Base-by-base conservation (phyloP, 2,329 filamentous ascomycete genomes). In the Penicillium sp. region DNA sequence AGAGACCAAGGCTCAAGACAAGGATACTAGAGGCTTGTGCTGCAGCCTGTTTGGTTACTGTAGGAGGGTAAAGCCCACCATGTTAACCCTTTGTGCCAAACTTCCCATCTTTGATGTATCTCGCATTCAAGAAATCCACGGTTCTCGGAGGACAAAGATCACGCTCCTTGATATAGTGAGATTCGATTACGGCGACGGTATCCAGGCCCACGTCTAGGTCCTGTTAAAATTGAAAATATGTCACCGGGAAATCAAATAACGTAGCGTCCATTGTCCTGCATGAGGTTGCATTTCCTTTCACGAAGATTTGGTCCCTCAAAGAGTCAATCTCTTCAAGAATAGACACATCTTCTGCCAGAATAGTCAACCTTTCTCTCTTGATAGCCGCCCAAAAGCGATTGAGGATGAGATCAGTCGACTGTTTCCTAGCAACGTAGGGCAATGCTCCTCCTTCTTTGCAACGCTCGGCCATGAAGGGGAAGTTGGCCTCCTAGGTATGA, bases 331-430 rank as follows among this genome's bases (percentile, higher is more conserved):
- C 77, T 23, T 75, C 68, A 0, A 83, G 78, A 0, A 71, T 73
- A 3, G 75, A 75, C 1, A 85, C 80, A 0, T 76, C 81, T 50
- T 85, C 81, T 0, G 76, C 72, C 3, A 85, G 63, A 19, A 85
- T 80, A 1, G 66, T 73, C 23, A 85, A 58, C 1, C 73, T 73
- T 60, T 85, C 82, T 3, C 83, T 73, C 69, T 85, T 84, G 45
- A 85, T 73, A 0, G 82, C 81, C 0, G 83, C 83, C 82, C 82
- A 85, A 0, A 85, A 67, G 1, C 82, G 78, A 52, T 84, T 84
- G 64, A 83, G 81, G 35, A 85, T 78, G 65, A 85, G 80, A 4
- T 82, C 69, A 0, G 81, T 83, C 0, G 80, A 82, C 55, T 84
- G 79, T 39, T 73, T 76, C 11, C 72, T 66, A 1, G 79, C 80